These are phyloP conservation scores for Botrytis cinerea DNA, from an alignment of 2,329 filamentous ascomycete genomes.

Conservation along the genomic window DNA sequence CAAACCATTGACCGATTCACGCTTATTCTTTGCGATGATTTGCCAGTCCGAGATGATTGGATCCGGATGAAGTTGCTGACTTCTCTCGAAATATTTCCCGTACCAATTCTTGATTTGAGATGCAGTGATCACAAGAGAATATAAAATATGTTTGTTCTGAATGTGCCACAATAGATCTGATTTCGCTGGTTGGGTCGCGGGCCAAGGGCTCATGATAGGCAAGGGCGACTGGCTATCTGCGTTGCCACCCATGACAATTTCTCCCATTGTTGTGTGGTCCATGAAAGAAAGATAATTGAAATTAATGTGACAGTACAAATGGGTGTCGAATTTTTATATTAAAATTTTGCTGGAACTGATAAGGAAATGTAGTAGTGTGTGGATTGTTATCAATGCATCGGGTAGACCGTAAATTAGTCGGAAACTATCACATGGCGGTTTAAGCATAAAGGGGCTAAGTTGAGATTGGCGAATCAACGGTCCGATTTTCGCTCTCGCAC, in stretches of 20 bases:
- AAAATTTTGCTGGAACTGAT: constrained; percentile 7
- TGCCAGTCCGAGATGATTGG: constrained; percentile 48
- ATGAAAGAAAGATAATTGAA: neutral
- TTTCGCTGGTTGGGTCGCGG: neutral
- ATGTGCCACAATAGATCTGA: neutral
- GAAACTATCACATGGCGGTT: constrained; percentile 3
- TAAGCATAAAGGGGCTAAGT: constrained; percentile 2
- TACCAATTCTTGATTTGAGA: constrained; percentile 13
- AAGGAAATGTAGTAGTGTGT: neutral
- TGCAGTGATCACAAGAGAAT: neutral
- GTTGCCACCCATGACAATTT: neutral
- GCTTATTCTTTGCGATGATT: constrained; percentile 52
- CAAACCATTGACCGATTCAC: constrained; percentile 52
- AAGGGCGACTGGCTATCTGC: constrained; percentile 5
- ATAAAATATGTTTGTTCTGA: constrained; percentile 8
- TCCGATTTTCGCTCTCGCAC: constrained; percentile 57
- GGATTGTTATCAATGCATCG: constrained; percentile 13
- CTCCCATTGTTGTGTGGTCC: neutral
- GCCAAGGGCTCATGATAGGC: neutral
- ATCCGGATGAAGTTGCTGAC: neutral
- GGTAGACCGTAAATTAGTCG: neutral
- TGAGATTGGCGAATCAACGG: neutral
- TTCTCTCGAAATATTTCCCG: neutral
- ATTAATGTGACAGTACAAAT: neutral
- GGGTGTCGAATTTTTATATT: neutral